Conservation (phyloP, 495 filamentous ascomycete species). For the Penicillium flavigenum region DNA sequence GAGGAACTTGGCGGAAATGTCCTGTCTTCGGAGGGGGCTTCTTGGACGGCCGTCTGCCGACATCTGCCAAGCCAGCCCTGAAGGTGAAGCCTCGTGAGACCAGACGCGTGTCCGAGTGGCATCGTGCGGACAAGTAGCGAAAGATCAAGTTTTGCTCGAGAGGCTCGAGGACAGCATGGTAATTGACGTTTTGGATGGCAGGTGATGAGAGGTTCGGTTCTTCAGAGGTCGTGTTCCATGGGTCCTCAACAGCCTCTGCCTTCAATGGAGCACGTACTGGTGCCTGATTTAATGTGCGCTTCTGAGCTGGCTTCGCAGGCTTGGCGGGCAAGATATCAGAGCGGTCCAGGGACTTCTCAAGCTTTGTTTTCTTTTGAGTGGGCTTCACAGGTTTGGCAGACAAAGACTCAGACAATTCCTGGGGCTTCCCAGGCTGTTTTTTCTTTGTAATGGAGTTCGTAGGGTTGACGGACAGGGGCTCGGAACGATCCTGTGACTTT, state of each 20-base stretch:
- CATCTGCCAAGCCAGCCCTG: background rate
- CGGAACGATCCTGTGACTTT: background rate
- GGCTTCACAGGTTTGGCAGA: background rate
- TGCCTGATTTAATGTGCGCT: background rate
- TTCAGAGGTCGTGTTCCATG: background rate
- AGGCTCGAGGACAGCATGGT: background rate
- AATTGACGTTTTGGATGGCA: background rate
- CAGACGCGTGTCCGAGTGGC: slow-evolving; percentile 10
- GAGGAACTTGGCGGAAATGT: slow-evolving; percentile 1
- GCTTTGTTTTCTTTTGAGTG: background rate
- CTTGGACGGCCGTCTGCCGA: slow-evolving; percentile 1
- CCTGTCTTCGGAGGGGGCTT: background rate
- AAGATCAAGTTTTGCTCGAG: slow-evolving; percentile 10
- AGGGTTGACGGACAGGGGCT: background rate
- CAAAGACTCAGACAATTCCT: background rate
- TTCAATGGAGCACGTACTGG: background rate
- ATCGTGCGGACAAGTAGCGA: slow-evolving; percentile 8
- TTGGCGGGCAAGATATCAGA: background rate
- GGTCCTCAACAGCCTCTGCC: background rate
- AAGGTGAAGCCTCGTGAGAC: slow-evolving; percentile 4
- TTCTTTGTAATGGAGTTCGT: background rate
- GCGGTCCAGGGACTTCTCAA: background rate
- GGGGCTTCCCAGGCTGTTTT: background rate
- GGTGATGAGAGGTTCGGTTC: background rate
- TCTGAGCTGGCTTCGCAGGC: background rate